Percentiles rank a stretch among this genome's conserved stretches.
phyloP scores from a whole-genome alignment of 202 grass and related monocot genomes.

The Digitaria exilis region DNA sequence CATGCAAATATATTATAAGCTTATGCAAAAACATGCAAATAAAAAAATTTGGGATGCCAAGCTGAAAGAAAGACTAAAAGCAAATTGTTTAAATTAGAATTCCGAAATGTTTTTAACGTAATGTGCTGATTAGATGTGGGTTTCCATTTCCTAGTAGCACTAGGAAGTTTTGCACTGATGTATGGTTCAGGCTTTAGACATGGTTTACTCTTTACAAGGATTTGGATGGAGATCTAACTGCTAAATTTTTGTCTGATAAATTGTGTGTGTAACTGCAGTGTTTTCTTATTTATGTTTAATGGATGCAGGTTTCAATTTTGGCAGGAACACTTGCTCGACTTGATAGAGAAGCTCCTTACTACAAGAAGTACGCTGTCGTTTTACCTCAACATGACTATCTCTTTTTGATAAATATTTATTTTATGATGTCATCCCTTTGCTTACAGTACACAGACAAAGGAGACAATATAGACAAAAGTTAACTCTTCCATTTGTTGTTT shows the following conservation, averaged over 20 bases:
- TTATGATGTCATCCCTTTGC: background rate
- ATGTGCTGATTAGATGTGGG: background rate
- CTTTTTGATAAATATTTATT: conserved; percentile 22
- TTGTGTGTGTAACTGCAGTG: background rate
- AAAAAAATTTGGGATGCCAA: conserved; percentile 27
- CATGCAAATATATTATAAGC: background rate
- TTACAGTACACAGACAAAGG: background rate
- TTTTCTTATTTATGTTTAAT: conserved; percentile 25
- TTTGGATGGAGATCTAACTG: background rate
- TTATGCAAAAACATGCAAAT: background rate
- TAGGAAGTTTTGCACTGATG: conserved; percentile 2
- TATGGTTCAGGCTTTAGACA: background rate
- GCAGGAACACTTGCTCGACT: conserved; percentile 98
- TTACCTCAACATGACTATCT: background rate
- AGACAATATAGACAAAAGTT: background rate
- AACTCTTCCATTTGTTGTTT: background rate
- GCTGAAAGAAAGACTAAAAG: conserved; percentile 11
- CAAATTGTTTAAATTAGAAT: conserved; percentile 24
- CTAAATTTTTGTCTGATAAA: conserved; percentile 2
- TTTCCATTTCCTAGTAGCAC: conserved; percentile 8
- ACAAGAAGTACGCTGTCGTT: conserved; percentile 80
- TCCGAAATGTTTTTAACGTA: background rate
- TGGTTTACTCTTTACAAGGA: conserved; percentile 9
- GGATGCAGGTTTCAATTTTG: conserved; percentile 96
- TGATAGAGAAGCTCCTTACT: conserved; percentile 98